Conservation (phyloP, 179 eudicot species). For the Camellia oleifera region DNA sequence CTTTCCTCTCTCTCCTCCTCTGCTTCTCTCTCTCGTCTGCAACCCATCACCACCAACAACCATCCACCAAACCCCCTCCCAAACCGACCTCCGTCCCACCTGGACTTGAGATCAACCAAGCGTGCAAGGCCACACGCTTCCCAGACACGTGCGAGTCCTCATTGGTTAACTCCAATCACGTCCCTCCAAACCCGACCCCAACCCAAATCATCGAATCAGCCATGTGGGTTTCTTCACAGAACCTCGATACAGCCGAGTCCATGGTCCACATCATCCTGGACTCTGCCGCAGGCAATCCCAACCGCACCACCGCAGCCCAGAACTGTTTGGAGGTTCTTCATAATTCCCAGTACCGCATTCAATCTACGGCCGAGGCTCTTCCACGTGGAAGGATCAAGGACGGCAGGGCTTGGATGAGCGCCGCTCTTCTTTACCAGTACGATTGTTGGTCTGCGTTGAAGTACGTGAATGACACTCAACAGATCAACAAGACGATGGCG, state of each 20-base stretch:
- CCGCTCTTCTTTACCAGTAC: conserved; percentile 67
- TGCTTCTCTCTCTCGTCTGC: conserved; percentile 24
- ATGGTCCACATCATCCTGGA: conserved; percentile 49
- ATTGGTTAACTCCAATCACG: conserved; percentile 8
- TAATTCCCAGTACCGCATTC: conserved; percentile 41
- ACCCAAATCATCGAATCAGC: conserved; percentile 44
- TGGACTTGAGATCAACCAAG: conserved; percentile 28
- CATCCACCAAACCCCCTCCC: conserved; percentile 4
- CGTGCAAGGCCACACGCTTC: conserved; percentile 62
- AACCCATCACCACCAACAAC: conserved; percentile 16
- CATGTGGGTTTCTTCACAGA: conserved; percentile 31
- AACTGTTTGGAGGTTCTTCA: conserved; percentile 52
- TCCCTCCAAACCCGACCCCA: conserved; percentile 33
- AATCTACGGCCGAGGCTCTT: conserved; percentile 26
- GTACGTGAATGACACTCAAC: conserved; percentile 62
- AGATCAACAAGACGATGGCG: conserved; percentile 53
- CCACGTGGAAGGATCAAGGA: conserved; percentile 47
- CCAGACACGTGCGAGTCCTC: conserved; percentile 47
- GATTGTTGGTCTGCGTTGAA: conserved; percentile 79
- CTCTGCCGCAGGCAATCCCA: conserved; percentile 44
- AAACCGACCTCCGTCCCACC: conserved; percentile 9
- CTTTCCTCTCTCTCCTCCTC: conserved; percentile 33
- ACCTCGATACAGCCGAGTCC: conserved; percentile 40
- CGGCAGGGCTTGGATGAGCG: conserved; percentile 75
- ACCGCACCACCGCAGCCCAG: conserved; percentile 58